These are phyloP conservation scores for Talaromyces sp. DNA, from an alignment of 2,329 filamentous ascomycete species.

Conservation along the genomic window DNA sequence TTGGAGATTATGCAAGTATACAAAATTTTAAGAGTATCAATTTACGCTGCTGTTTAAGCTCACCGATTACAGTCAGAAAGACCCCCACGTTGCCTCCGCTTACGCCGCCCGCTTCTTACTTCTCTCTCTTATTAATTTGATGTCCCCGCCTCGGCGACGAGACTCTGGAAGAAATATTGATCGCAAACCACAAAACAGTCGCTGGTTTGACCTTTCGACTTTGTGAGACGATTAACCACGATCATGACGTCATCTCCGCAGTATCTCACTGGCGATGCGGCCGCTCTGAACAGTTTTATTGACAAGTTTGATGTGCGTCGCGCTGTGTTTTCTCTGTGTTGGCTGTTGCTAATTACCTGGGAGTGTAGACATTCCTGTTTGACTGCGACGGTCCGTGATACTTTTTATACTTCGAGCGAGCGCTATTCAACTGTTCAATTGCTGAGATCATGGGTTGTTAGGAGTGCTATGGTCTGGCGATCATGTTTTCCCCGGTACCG, in stretches of 20 bases:
- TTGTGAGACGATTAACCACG: background rate
- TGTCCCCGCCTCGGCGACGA: conserved; percentile 2
- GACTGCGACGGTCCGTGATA: conserved; percentile 81
- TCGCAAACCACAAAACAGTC: background rate
- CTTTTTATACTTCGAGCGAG: background rate
- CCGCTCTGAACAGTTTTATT: conserved; percentile 75
- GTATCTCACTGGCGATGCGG: conserved; percentile 73
- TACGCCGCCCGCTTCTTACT: conserved; percentile 4
- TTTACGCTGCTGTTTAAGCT: background rate
- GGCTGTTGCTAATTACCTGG: conserved; percentile 15
- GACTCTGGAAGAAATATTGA: background rate
- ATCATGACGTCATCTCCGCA: conserved; percentile 25
- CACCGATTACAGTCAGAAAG: background rate
- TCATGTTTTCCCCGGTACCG: conserved; percentile 76
- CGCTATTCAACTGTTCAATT: conserved; percentile 18
- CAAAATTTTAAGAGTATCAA: background rate
- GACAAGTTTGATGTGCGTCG: conserved; percentile 81
- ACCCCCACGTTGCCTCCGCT: background rate
- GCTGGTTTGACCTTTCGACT: background rate
- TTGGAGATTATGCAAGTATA: background rate
- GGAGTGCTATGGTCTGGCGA: conserved; percentile 97
- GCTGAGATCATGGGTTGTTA: conserved; percentile 42
- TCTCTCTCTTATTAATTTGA: conserved; percentile 11
- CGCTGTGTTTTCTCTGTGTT: background rate
- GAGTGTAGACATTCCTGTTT: conserved; percentile 73